These are phyloP conservation scores for Tephrocybe sp. DNA, from an alignment of 768 basidiomycete species.

Conservation along the genomic window DNA sequence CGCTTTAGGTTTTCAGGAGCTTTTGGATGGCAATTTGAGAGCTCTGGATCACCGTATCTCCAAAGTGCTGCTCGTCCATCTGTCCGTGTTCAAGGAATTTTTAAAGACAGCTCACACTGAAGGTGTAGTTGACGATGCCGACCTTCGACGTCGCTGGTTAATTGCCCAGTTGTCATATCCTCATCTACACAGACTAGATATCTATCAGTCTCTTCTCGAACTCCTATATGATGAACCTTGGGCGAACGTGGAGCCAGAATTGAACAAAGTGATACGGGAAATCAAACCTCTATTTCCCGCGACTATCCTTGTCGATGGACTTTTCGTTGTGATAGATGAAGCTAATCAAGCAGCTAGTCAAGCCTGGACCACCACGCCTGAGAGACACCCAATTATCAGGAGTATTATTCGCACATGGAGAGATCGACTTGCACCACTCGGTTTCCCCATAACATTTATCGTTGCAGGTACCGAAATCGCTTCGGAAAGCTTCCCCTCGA, in stretches of 20 bases:
- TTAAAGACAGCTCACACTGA: background rate
- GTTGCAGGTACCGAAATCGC: background rate
- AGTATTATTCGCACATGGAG: background rate
- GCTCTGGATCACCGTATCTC: background rate
- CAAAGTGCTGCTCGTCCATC: background rate
- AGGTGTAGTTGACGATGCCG: background rate
- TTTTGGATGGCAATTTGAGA: background rate
- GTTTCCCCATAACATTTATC: background rate
- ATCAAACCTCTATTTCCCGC: background rate
- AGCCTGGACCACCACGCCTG: background rate
- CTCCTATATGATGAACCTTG: background rate
- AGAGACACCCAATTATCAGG: background rate
- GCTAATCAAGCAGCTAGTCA: background rate
- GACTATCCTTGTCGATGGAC: background rate
- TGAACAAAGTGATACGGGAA: background rate
- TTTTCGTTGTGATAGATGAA: background rate
- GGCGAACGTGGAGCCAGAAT: background rate
- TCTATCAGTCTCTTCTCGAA: background rate
- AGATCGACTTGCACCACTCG: background rate
- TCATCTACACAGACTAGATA: background rate
- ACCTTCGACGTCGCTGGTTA: conserved; percentile 1
- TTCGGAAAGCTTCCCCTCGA: background rate
- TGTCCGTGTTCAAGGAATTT: background rate
- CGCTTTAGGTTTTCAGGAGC: background rate
- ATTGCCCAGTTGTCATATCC: background rate